Conservation (phyloP, 2,329 filamentous ascomycete species). For the Tricladium varicosporioides region DNA sequence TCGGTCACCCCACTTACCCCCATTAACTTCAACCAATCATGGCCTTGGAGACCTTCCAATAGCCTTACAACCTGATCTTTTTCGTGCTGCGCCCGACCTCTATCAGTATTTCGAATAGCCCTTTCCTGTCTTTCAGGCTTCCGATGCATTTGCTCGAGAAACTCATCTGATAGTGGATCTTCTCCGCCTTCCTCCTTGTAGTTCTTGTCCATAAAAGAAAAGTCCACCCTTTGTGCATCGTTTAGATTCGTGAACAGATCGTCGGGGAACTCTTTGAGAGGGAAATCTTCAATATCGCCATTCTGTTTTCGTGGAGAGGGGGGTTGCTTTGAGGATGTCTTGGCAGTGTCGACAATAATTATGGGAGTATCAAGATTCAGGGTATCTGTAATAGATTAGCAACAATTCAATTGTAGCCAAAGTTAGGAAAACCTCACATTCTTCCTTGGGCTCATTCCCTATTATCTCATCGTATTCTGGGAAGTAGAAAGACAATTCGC, state of each 20-base stretch:
- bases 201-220: constrained; percentile 50
- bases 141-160: constrained; percentile 54
- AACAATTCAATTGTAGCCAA: constrained; percentile 6
- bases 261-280: constrained; percentile 54
- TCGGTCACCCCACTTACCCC: constrained; percentile 81
- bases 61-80: constrained; percentile 63
- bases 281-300: constrained; percentile 19
- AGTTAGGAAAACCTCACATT: constrained; percentile 54
- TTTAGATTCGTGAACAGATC: constrained; percentile 54
- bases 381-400: constrained; percentile 54
- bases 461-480: constrained; percentile 93
- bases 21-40: constrained; percentile 91
- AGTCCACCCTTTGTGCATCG: constrained; percentile 56
- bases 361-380: constrained; percentile 72
- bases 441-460: constrained; percentile 76
- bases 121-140: constrained; percentile 60
- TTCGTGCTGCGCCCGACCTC: constrained; percentile 64
- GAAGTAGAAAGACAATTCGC: constrained; percentile 87
- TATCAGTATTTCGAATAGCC: constrained; percentile 62
- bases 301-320: constrained; percentile 17
- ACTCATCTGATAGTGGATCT: constrained; percentile 56
- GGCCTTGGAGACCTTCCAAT: constrained; percentile 81
- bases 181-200: constrained; percentile 35
- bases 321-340: constrained; percentile 26
- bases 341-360: constrained; percentile 59